Percentiles rank a stretch among this genome's conserved stretches.
These are phyloP conservation scores for Paramecium bursaria DNA, from an alignment of 73 alveolate species.

Conservation along the genomic window DNA sequence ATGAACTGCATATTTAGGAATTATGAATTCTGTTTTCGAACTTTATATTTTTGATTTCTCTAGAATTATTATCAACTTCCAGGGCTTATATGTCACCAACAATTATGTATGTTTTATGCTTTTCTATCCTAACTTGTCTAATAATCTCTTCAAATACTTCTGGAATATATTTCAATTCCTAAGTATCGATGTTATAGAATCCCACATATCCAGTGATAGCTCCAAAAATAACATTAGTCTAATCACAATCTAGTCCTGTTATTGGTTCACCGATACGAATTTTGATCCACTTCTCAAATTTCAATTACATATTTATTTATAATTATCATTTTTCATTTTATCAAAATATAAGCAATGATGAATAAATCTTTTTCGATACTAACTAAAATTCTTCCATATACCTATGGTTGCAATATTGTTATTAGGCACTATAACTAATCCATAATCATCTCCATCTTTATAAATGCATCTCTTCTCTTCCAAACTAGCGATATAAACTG, in stretches of 20 bases:
- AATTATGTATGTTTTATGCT: not conserved
- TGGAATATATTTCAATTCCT: constrained; percentile 62
- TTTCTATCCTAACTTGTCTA: constrained; percentile 29
- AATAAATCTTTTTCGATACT: not conserved
- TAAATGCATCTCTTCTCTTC: constrained; percentile 38
- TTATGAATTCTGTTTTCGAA: constrained; percentile 57
- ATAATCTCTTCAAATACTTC: constrained; percentile 68
- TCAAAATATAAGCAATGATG: constrained; percentile 7
- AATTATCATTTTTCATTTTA: constrained; percentile 52
- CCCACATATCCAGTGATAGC: constrained; percentile 69
- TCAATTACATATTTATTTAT: constrained; percentile 36
- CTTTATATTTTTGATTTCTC: constrained; percentile 24
- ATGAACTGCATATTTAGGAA: constrained; percentile 42
- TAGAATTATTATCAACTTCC: not conserved
- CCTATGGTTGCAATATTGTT: constrained; percentile 29
- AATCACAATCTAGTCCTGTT: constrained; percentile 56
- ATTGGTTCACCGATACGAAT: constrained; percentile 70
- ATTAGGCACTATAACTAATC: not conserved
- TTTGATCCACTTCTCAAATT: constrained; percentile 64
- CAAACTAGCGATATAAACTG: constrained; percentile 13
- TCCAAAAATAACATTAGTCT: constrained; percentile 46
- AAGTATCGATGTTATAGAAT: not conserved
- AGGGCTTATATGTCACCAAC: constrained; percentile 5
- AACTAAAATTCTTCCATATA: not conserved
- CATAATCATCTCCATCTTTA: constrained; percentile 52